Base-by-base conservation (phyloP, 2,329 filamentous ascomycete species). In the Balansia obtecta region DNA sequence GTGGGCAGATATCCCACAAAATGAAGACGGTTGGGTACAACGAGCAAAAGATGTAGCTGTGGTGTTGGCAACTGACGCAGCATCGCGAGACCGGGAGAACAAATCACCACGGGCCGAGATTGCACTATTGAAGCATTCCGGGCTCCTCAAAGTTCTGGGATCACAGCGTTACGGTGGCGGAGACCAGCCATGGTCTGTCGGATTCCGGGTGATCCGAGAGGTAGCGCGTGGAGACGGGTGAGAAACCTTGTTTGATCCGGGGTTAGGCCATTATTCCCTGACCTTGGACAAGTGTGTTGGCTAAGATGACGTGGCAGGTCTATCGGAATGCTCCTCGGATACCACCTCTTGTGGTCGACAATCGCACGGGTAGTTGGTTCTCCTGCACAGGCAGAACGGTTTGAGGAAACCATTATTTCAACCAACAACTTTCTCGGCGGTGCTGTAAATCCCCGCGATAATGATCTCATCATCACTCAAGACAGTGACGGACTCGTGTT, bases 401-500 rank as follows among this genome's bases (percentile, higher is more conserved):
- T 71, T 1, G 73, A 82, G 51, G 68, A 80, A 53, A 63, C 74
- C 47, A 79, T 85, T 57, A 73, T 81, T 52, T 63, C 69, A 16
- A 82, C 83, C 64, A 83, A 85, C 60, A 81, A 78, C 63, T 84
- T 83, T 54, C 71, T 85, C 13, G 80, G 81, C 8, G 81, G 77
- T 22, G 77, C 82, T 0, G 81, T 85, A 18, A 85, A 85, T 55
- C 80, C 80, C 0, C 74, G 81, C 3, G 80, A 85, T 58, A 77
- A 67, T 39, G 80, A 84, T 56, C 63, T 83, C 9, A 74, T 70
- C 32, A 79, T 82, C 53, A 77, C 69, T 0, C 62, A 69, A 1
- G 69, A 78, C 1, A 77, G 75, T 1, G 74, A 79, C 4, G 65
- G 72, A 2, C 61, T 84, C 13, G 60, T 80, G 2, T 84, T 82